These are phyloP conservation scores for Pythium guiyangense DNA, from an alignment of 352 stramenopile species.

Conservation along the genomic window DNA sequence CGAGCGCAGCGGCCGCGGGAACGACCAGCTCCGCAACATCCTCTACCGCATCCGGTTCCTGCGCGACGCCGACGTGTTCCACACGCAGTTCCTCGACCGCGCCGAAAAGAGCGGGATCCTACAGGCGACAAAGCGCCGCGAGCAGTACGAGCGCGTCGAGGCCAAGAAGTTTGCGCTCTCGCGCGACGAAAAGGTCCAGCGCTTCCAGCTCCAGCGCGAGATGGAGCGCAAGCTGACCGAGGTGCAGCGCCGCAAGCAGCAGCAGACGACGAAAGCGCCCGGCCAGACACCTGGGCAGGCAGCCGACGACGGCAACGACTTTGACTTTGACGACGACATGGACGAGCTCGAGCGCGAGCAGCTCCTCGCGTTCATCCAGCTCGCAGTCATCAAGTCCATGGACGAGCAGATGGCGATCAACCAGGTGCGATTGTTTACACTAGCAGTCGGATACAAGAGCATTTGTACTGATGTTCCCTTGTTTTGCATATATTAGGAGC, in stretches of 20 bases:
- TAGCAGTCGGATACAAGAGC: too few species aligned
- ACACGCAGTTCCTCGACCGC: conserved; percentile 73
- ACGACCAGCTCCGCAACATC: conserved; percentile 59
- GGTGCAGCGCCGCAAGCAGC: conserved; percentile 36
- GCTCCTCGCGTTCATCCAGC: conserved; percentile 76
- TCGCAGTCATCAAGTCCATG: conserved; percentile 71
- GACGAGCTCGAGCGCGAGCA: conserved; percentile 81
- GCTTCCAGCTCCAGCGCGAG: conserved; percentile 72
- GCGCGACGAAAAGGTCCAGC: conserved; percentile 78
- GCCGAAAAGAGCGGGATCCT: conserved; percentile 59
- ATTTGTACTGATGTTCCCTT: neutral
- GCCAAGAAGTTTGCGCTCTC: conserved; percentile 57
- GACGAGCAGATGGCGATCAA: conserved; percentile 72
- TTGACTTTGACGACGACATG: conserved; percentile 48
- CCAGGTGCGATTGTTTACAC: too few species aligned
- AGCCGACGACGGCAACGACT: too few species aligned
- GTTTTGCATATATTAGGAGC: conserved; percentile 28
- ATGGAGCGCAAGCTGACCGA: conserved; percentile 65
- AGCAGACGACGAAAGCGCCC: too few species aligned
- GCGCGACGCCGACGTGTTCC: conserved; percentile 65
- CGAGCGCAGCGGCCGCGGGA: conserved; percentile 11
- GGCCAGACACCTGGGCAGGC: too few species aligned
- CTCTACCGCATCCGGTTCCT: conserved; percentile 58
- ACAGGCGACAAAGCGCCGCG: conserved; percentile 56
- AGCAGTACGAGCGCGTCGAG: conserved; percentile 77